These are phyloP conservation scores for Collariella sp. DNA, from an alignment of 495 filamentous ascomycete genomes.

Conservation along the genomic window DNA sequence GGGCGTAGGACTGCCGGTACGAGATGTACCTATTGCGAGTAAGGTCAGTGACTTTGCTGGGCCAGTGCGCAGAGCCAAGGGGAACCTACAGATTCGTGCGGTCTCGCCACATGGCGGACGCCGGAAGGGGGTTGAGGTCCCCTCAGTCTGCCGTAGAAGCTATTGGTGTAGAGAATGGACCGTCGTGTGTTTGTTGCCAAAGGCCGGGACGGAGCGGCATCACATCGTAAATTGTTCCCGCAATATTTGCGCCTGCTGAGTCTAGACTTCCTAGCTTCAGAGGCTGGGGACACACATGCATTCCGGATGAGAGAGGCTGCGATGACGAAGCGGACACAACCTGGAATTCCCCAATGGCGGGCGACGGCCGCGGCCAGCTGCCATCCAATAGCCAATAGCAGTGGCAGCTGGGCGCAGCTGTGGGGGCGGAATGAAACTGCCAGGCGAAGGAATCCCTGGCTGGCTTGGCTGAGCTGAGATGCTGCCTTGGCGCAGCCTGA, in stretches of 20 bases:
- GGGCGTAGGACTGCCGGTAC: constrained; percentile 95
- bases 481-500: not conserved
- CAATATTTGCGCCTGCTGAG: constrained; percentile 2
- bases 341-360: constrained; percentile 3
- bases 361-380: not conserved
- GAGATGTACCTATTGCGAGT: constrained; percentile 70
- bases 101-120: constrained; percentile 87
- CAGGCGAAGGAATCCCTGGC: not conserved
- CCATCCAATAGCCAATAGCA: not conserved
- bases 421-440: not conserved
- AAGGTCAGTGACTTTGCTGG: not conserved
- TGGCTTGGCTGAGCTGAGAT: not conserved
- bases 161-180: constrained; percentile 3
- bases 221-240: constrained; percentile 23
- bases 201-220: constrained; percentile 19
- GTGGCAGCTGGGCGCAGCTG: constrained; percentile 2
- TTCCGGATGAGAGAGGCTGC: constrained; percentile 1
- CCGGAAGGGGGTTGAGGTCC: constrained; percentile 33
- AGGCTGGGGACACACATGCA: constrained; percentile 6
- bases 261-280: constrained; percentile 1
- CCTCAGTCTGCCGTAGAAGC: constrained; percentile 23
- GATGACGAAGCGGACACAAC: constrained; percentile 13
- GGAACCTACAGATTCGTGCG: constrained; percentile 80
- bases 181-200: constrained; percentile 9
- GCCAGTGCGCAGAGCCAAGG: not conserved